Base-by-base conservation (phyloP, 306 rosid species). In the Gastrolobium bilobum region DNA sequence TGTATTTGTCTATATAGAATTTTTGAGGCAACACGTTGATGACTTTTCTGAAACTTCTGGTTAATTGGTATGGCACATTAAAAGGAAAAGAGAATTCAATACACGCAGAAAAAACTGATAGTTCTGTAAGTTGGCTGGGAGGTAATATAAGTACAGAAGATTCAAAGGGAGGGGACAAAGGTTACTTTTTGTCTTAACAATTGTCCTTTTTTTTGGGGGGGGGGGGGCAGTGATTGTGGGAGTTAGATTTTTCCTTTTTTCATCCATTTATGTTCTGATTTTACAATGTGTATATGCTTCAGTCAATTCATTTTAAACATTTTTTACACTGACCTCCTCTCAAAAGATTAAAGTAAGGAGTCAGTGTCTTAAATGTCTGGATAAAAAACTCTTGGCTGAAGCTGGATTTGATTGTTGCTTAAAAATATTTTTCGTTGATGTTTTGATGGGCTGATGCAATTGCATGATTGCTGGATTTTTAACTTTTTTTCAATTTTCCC, bases 21-120 rank as follows among this genome's bases (percentile, higher is more conserved):
- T 42, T 29, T 6, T 2, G 33, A 2, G 34, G 30, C 30, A 29
- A 42, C 31, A 9, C 4, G 1, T 13, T 4, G 42, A 10, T 40
- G 15, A 40, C 42, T 6, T 43, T 58, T 58, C 26, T 29, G 68
- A 43, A 58, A 20, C 47, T 59, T 74, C 20, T 59, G 68, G 46
- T 73, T 58, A 2, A 70, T 29, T 68, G 9, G 26, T 15, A 33
- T 8, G 37, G 52, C 38, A 4, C 46, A 7, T 53, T 6, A 15
- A 15, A 35, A 67, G 30, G 52, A 50, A 42, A 15, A 20, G 26
- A 20, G 0, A 51, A 7, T 8, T 31, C 4, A 11, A 31, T 5
- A 52, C 3, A 4, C 2, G 10, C 15, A 8, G 44, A 20, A 20
- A 38, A 38, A 34, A 10, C 14, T 54, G 43, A 10, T 71, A 15